Evolutionary conservation across 2,329 filamentous ascomycete genomes (phyloP), one percentile per base, ranked within the genome.

Genomic region (Aspergillus quadrilineatus): DNA sequence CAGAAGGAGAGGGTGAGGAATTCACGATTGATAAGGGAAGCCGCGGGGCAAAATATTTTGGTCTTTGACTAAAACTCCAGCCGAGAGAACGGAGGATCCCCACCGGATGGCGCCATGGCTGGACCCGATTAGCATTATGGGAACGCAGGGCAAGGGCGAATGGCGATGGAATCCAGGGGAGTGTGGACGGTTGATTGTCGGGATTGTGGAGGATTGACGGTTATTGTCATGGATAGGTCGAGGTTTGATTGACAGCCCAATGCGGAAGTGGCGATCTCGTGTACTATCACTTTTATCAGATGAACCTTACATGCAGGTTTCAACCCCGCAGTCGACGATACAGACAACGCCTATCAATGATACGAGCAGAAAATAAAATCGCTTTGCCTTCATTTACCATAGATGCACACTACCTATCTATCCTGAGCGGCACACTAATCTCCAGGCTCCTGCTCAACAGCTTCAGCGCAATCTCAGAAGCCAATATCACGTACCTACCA

Each of bases 81-180:
- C 50, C 34, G 32, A 39, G 34, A 37, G 34, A 37, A 37, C 34
- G 34, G 37, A 52, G 30, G 29, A 45, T 55, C 52, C 44, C 41
- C 55, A 50, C 52, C 42, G 41, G 53, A 61, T 59, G 54, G 59
- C 59, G 67, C 66, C 60, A 70, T 69, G 60, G 61, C 57, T 58
- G 60, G 55, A 57, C 22, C 52, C 37, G 57, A 62, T 60, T 55
- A 47, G 53, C 45, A 36, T 58, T 48, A 9, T 10, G 22, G 9
- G 32, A 8, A n/a, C 4, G 41, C 8, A 26, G 8, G n/a, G 15
- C 6, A 10, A 41, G 39, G 15, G 14, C 53, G 52, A 55, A 55
- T 55, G n/a, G 17, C 32, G 15, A 30, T 37, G 46, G 17, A 29
- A 41, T 10, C 14, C 32, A 48, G 34, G 6, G 36, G 28, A 37